Conservation (phyloP, 1,284 basidiomycete species). For the Macrocystidia cucumis region DNA sequence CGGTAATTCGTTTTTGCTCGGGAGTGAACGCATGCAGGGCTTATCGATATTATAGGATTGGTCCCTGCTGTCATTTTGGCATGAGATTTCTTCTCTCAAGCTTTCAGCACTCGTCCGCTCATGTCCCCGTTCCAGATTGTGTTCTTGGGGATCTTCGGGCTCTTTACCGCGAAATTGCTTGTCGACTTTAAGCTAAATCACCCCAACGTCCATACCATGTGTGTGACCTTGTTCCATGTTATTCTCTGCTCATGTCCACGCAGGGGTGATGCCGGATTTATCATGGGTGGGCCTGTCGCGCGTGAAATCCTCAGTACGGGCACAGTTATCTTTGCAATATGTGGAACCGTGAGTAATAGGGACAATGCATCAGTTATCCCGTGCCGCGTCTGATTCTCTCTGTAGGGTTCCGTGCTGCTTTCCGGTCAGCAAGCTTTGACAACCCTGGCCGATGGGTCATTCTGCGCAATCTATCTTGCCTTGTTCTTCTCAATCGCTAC, state of each 20-base stretch:
- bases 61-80: slow-evolving; percentile 43
- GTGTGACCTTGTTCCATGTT: slow-evolving; percentile 8
- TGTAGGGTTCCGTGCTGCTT: slow-evolving; percentile 38
- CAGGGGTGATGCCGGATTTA: slow-evolving; percentile 45
- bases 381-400: not conserved
- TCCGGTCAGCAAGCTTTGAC: slow-evolving; percentile 45
- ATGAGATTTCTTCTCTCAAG: not conserved
- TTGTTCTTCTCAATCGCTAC: slow-evolving; percentile 37
- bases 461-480: slow-evolving; percentile 36
- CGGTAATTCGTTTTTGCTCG: slow-evolving; percentile 31
- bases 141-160: slow-evolving; percentile 44
- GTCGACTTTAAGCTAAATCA: slow-evolving; percentile 53
- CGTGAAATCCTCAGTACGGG: slow-evolving; percentile 38
- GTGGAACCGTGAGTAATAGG: slow-evolving; percentile 26
- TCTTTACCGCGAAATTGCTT: slow-evolving; percentile 45
- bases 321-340: slow-evolving; percentile 46
- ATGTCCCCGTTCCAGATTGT: slow-evolving; percentile 22
- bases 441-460: slow-evolving; percentile 35
- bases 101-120: not conserved
- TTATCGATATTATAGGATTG: slow-evolving; percentile 27
- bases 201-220: slow-evolving; percentile 49
- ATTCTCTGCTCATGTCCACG: slow-evolving; percentile 1
- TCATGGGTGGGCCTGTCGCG: slow-evolving; percentile 42
- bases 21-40: too few species aligned
- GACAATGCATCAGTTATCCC: too few species aligned